Conservation (phyloP, 768 basidiomycete genomes). For the Clavaria fumosa region DNA sequence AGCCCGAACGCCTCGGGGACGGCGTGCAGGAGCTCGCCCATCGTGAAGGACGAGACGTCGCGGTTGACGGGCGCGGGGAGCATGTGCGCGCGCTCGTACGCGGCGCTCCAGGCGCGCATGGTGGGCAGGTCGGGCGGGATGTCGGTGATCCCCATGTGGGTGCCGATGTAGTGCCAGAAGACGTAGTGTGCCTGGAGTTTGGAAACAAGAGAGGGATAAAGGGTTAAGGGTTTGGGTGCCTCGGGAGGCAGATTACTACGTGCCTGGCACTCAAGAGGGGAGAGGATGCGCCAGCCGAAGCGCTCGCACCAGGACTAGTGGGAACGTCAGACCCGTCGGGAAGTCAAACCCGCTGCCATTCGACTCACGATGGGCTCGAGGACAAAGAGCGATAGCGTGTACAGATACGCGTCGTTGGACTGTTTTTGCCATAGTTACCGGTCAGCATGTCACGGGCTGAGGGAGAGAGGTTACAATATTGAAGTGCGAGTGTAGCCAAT, state of each 20-base stretch:
- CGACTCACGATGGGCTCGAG: constrained; percentile 22
- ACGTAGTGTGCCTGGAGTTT: constrained; percentile 22
- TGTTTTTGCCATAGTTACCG: constrained; percentile 3
- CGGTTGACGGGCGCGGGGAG: constrained; percentile 26
- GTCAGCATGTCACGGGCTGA: background rate
- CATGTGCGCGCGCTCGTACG: constrained; percentile 29
- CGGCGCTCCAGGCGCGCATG: constrained; percentile 25
- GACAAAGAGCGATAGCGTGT: constrained; percentile 20
- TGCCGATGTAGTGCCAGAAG: constrained; percentile 32
- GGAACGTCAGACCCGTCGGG: background rate
- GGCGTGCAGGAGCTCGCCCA: constrained; percentile 24
- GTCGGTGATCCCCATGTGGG: constrained; percentile 30
- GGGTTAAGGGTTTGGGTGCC: too few species aligned
- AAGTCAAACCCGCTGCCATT: background rate
- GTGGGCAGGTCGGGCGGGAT: constrained; percentile 28
- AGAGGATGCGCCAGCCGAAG: constrained; percentile 30
- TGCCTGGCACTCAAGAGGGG: constrained; percentile 28
- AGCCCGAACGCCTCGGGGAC: constrained; percentile 25
- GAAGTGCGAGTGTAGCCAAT: constrained; percentile 25
- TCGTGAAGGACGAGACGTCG: constrained; percentile 25
- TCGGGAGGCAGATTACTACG: constrained; percentile 4
- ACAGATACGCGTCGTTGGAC: constrained; percentile 21
- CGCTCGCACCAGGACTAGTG: constrained; percentile 24
- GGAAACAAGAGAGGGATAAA: constrained; percentile 1
- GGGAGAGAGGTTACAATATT: constrained; percentile 18